phyloP scores from a whole-genome alignment of 305 asterid genomes.

The Ajuga reptans region DNA sequence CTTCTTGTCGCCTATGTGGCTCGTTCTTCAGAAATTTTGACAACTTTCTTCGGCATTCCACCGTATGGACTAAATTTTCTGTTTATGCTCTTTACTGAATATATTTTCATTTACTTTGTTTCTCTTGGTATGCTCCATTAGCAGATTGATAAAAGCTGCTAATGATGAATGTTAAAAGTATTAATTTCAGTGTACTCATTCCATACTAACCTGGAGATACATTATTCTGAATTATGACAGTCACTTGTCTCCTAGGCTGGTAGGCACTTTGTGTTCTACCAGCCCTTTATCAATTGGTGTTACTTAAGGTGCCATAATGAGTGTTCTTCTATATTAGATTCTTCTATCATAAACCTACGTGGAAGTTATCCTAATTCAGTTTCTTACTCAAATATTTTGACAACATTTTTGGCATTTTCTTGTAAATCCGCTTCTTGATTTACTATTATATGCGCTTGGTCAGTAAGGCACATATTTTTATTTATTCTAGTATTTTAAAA shows the following conservation, averaged over 20 bases:
- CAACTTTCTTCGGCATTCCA: conserved; percentile 74
- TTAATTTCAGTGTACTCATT: neutral
- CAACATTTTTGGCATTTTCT: no score
- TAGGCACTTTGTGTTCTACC: neutral
- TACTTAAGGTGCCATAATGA: neutral
- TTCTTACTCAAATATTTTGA: no score
- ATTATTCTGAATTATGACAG: neutral
- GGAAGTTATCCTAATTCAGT: no score
- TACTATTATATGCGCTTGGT: no score
- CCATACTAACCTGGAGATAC: neutral
- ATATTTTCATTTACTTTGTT: conserved; percentile 10
- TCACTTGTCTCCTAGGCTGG: neutral
- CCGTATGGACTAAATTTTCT: conserved; percentile 34
- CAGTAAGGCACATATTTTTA: no score
- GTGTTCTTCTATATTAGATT: no score
- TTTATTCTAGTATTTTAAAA: no score
- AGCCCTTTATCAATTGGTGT: neutral
- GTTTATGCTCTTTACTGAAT: conserved; percentile 4
- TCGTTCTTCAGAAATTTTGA: conserved; percentile 82
- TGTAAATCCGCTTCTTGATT: no score
- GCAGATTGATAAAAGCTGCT: neutral
- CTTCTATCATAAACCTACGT: no score
- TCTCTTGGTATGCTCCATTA: neutral
- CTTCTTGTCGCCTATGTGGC: conserved; percentile 94
- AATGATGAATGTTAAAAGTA: neutral